A percentile compares a stretch with the other conserved stretches of the same genome.
phyloP scores from a whole-genome alignment of 768 basidiomycete genomes.

The Russula emetica region DNA sequence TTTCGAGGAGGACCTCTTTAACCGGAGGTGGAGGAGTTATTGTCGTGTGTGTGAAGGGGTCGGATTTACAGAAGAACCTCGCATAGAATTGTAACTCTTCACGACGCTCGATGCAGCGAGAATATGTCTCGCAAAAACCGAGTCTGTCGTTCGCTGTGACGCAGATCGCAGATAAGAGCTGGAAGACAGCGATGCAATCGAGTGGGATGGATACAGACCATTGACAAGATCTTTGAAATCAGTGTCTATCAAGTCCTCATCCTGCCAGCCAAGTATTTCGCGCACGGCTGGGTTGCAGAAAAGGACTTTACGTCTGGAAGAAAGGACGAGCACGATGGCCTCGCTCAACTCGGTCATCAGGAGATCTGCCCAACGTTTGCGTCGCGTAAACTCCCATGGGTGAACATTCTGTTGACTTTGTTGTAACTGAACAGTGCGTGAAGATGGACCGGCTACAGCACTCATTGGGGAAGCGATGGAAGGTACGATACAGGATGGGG shows the following conservation, averaged over 20 bases:
- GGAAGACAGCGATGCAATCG: slow-evolving; percentile 21
- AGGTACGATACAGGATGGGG: neutral
- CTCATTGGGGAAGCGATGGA: slow-evolving; percentile 11
- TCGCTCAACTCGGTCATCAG: slow-evolving; percentile 73
- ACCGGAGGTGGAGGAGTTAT: slow-evolving; percentile 31
- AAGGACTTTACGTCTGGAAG: slow-evolving; percentile 55
- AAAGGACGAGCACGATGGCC: slow-evolving; percentile 64
- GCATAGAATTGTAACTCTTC: slow-evolving; percentile 54
- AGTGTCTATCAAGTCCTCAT: slow-evolving; percentile 64
- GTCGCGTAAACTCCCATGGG: slow-evolving; percentile 75
- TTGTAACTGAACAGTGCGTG: slow-evolving; percentile 14
- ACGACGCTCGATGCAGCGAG: slow-evolving; percentile 48
- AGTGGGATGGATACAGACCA: slow-evolving; percentile 30
- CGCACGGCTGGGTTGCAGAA: slow-evolving; percentile 65
- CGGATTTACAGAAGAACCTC: slow-evolving; percentile 52
- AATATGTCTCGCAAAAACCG: slow-evolving; percentile 46
- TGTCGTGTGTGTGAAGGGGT: slow-evolving; percentile 31
- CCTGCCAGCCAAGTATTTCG: slow-evolving; percentile 75
- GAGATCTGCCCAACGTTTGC: slow-evolving; percentile 84
- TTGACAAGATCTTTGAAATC: slow-evolving; percentile 63
- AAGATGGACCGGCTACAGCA: slow-evolving; percentile 12
- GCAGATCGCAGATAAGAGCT: neutral
- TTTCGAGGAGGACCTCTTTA: slow-evolving; percentile 61
- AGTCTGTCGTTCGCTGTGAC: slow-evolving; percentile 54
- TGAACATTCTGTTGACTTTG: slow-evolving; percentile 22